These are phyloP conservation scores for Curvularia verruculosa DNA, from an alignment of 2,329 filamentous ascomycete genomes.

Conservation along the genomic window DNA sequence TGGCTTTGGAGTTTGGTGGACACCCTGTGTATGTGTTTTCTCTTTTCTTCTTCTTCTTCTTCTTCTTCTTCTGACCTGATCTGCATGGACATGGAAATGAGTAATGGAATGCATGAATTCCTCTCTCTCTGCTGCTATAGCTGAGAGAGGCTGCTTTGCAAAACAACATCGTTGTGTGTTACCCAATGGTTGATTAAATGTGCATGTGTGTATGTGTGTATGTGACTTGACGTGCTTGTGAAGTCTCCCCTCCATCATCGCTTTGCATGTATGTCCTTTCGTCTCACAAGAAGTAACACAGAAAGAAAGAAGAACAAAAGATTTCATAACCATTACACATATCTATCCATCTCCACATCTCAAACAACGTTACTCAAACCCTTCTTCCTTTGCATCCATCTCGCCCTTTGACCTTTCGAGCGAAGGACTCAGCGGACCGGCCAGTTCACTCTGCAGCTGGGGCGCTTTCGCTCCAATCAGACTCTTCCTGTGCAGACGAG, in stretches of 20 bases:
- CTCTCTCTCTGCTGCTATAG: too few relatives aligned
- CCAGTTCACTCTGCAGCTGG: conserved; percentile 26
- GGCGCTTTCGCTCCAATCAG: conserved; percentile 46
- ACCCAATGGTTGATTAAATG: too few relatives aligned
- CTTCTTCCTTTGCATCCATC: conserved; percentile 34
- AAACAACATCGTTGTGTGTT: too few relatives aligned
- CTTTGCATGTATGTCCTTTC: too few relatives aligned
- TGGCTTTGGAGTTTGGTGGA: conserved; percentile 38
- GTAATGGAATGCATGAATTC: conserved; percentile 7
- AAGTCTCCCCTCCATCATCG: neutral
- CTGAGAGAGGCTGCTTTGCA: too few relatives aligned
- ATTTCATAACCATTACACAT: conserved; percentile 9
- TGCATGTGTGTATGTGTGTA: too few relatives aligned
- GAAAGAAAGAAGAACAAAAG: neutral
- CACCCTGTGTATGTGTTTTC: conserved; percentile 2
- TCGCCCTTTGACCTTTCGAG: conserved; percentile 33
- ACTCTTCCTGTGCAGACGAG: conserved; percentile 51
- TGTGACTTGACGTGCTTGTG: too few relatives aligned
- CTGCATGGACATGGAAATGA: conserved; percentile 15
- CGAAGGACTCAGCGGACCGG: conserved; percentile 39
- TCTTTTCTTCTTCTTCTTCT: too few relatives aligned
- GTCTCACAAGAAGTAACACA: neutral
- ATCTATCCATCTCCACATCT: conserved; percentile 3
- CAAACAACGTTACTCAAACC: conserved; percentile 47
- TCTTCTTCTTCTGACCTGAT: too few relatives aligned